Evolutionary conservation across 2,329 filamentous ascomycete genomes (phyloP).

Genomic region (Dothiorella sarmentorum): DNA sequence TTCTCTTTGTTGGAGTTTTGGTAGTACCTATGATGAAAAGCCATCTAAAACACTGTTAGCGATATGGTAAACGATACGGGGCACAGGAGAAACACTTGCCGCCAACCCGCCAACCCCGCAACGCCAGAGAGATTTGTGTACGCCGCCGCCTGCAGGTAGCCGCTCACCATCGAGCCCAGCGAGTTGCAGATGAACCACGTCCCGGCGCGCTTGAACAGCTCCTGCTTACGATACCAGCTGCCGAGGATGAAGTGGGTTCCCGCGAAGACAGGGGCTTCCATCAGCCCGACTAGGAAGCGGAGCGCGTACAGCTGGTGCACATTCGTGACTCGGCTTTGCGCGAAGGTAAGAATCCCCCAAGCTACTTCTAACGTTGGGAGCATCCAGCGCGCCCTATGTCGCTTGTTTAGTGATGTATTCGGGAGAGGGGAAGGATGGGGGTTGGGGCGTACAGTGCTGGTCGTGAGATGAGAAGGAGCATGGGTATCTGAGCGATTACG

Average conservation of each 20-base stretch:
- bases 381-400: conserved; percentile 30
- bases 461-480: conserved; percentile 34
- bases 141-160: conserved; percentile 54
- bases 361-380: conserved; percentile 40
- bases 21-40: conserved; percentile 50
- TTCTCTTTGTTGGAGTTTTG: no score
- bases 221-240: conserved; percentile 43
- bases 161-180: conserved; percentile 56
- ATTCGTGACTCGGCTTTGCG: conserved; percentile 37
- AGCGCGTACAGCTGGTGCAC: conserved; percentile 40
- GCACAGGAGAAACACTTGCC: not conserved
- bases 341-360: conserved; percentile 41
- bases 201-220: conserved; percentile 53
- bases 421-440: not conserved
- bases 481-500: conserved; percentile 30
- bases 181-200: conserved; percentile 54
- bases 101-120: conserved; percentile 49
- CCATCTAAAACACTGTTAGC: no score
- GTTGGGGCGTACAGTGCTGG: conserved; percentile 26
- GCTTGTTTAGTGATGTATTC: not conserved
- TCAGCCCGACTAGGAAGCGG: conserved; percentile 36
- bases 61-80: no score
- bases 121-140: conserved; percentile 52
- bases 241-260: conserved; percentile 38
- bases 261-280: conserved; percentile 36